A percentile compares a stretch with the other conserved stretches of the same genome.
These are phyloP conservation scores for Madurella fahalii DNA, from an alignment of 2,329 filamentous ascomycete genomes.

Conservation along the genomic window DNA sequence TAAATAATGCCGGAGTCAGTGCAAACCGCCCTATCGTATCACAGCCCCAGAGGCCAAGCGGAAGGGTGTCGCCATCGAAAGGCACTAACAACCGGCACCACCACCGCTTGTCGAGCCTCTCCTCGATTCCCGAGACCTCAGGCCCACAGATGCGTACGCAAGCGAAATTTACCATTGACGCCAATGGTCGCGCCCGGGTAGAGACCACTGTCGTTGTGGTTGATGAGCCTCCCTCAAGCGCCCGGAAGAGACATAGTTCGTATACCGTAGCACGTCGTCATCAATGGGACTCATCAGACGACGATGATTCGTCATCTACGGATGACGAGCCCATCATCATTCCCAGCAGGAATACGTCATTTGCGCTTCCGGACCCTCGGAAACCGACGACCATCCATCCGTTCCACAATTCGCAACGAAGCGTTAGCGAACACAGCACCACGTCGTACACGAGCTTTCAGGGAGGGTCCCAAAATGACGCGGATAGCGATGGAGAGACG, in stretches of 20 bases:
- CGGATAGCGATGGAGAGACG: conserved; percentile 58
- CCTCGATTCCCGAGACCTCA: conserved; percentile 54
- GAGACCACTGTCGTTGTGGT: conserved; percentile 46
- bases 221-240: conserved; percentile 26
- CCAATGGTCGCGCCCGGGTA: conserved; percentile 55
- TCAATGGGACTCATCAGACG: conserved; percentile 42
- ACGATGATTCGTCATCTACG: conserved; percentile 52
- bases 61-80: conserved; percentile 52
- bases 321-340: conserved; percentile 64
- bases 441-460: conserved; percentile 37
- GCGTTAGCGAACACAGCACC: conserved; percentile 47
- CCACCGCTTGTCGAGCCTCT: conserved; percentile 47
- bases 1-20: conserved; percentile 31
- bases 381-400: conserved; percentile 44
- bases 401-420: conserved; percentile 45
- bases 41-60: conserved; percentile 37
- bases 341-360: conserved; percentile 57
- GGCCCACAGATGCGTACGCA: conserved; percentile 48
- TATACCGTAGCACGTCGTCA: conserved; percentile 26
- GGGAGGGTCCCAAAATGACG: conserved; percentile 34
- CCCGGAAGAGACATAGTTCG: conserved; percentile 24
- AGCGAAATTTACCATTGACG: conserved; percentile 60
- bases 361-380: conserved; percentile 51
- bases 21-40: conserved; percentile 35
- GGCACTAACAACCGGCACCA: conserved; percentile 37